These are phyloP conservation scores for Calonectria naviculata DNA, from an alignment of 2,329 filamentous ascomycete genomes.

Conservation along the genomic window DNA sequence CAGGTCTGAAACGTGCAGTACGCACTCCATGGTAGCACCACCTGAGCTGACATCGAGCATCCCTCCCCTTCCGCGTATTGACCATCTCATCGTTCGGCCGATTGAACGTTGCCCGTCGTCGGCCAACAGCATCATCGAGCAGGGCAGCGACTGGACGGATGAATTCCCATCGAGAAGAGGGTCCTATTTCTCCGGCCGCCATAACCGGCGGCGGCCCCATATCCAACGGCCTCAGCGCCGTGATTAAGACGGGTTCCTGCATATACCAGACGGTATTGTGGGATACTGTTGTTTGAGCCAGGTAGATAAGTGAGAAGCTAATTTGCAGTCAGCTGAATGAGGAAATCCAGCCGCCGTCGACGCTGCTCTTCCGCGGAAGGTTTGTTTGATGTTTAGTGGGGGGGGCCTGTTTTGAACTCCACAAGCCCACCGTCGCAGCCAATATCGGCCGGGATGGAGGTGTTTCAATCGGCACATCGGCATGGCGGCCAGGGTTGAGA, in stretches of 20 bases:
- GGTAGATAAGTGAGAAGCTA: background rate
- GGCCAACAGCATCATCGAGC: background rate
- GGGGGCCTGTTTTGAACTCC: background rate
- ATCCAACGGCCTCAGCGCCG: background rate
- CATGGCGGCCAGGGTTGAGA: background rate
- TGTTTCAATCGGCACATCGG: slow-evolving; percentile 2
- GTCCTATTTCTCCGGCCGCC: slow-evolving; percentile 18
- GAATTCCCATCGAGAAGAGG: background rate
- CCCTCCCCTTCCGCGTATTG: background rate
- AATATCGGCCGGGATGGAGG: background rate
- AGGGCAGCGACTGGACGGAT: background rate
- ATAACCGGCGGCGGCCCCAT: slow-evolving; percentile 1
- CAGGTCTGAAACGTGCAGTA: background rate
- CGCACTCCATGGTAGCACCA: background rate
- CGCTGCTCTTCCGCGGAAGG: background rate
- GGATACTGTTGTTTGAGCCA: background rate
- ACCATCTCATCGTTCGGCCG: background rate
- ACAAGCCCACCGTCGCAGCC: background rate
- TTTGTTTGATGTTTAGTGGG: slow-evolving; percentile 13
- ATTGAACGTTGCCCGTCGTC: background rate
- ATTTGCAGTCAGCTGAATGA: background rate
- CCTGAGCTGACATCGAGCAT: background rate
- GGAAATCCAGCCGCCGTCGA: background rate
- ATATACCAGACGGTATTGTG: background rate
- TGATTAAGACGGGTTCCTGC: slow-evolving; percentile 5